Evolutionary conservation across 495 filamentous ascomycete species (phyloP), one percentile per base, ranked within the genome.

Genomic region (Xanthoparmelia taractica): DNA sequence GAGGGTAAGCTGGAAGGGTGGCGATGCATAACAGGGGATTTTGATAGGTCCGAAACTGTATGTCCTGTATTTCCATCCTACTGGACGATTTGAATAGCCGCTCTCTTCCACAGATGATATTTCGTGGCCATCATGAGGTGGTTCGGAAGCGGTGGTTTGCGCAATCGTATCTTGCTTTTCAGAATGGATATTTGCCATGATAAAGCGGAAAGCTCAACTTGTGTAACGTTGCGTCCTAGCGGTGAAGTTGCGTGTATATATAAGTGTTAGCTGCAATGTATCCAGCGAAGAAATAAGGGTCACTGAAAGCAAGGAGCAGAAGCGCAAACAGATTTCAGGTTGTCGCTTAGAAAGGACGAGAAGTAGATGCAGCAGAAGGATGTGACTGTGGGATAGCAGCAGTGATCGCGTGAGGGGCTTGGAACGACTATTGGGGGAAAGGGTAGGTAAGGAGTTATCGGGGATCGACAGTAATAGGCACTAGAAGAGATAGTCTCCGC

Each of bases 11-110:
- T 80, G 78, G 55, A 76, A 70, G 65, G 80, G 80, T n/a, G 89
- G 89, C 52, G 87, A 90, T 66, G 88, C 88, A 73, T 87, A 92
- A 82, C 84, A 90, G 41, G 80, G 77, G 13, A 85, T 60, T 56
- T 76, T 79, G 57, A 68, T 76, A 45, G 66, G 69, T 41, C 76
- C 79, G 58, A 87, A 33, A 38, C 70, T 74, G 47, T 83, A 60
- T 33, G 76, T 73, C 67, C 79, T 82, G 78, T 79, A 79, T 70
- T 75, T 79, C 77, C 77, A 79, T 59, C 78, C 77, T n/a, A 61
- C 36, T 31, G 40, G 75, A 71, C 45, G 55, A 27, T 50, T 63
- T 40, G 38, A 31, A 17, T 62, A 36, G 29, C 40, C 59, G 37
- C 50, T 55, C 34, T 64, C 65, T 25, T 59, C 41, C 18, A 20